Conservation (phyloP, 208 protist genomes). For the Crithidia expoeki region DNA sequence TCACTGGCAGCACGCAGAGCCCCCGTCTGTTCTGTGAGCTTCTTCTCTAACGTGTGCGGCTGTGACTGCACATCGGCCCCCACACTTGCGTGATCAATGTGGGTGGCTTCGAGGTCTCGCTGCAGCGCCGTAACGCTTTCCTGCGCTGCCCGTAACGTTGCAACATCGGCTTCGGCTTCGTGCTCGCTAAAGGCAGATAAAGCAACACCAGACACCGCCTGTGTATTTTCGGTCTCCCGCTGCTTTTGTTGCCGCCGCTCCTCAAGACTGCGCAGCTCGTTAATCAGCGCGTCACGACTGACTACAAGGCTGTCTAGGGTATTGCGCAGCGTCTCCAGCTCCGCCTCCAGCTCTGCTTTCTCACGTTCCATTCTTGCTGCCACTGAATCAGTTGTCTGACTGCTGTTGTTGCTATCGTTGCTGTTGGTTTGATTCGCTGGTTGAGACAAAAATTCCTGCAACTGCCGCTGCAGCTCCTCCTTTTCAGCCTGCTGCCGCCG, state of each 20-base stretch:
- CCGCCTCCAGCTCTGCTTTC: constrained; percentile 2
- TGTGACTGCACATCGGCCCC: constrained; percentile 9
- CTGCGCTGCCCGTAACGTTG: constrained; percentile 4
- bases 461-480: not conserved
- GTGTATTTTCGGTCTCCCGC: not conserved
- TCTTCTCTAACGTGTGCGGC: constrained; percentile 1
- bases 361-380: not conserved
- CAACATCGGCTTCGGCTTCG: not conserved
- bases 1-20: not conserved
- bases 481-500: not conserved
- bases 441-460: not conserved
- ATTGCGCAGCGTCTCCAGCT: constrained; percentile 16
- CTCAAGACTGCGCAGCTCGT: constrained; percentile 17
- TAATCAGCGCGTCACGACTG: constrained; percentile 8
- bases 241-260: constrained; percentile 1
- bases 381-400: not conserved
- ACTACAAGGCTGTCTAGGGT: constrained; percentile 4
- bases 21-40: not conserved
- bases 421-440: not conserved
- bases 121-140: constrained; percentile 23
- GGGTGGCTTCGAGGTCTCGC: constrained; percentile 8
- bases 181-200: not conserved
- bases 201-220: not conserved
- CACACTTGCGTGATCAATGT: not conserved
- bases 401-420: not conserved